A percentile compares a stretch with the other conserved stretches of the same genome.
Evolutionary conservation across 176 grass and related monocot genomes (phyloP).

Genomic region (Carex myosuroides): DNA sequence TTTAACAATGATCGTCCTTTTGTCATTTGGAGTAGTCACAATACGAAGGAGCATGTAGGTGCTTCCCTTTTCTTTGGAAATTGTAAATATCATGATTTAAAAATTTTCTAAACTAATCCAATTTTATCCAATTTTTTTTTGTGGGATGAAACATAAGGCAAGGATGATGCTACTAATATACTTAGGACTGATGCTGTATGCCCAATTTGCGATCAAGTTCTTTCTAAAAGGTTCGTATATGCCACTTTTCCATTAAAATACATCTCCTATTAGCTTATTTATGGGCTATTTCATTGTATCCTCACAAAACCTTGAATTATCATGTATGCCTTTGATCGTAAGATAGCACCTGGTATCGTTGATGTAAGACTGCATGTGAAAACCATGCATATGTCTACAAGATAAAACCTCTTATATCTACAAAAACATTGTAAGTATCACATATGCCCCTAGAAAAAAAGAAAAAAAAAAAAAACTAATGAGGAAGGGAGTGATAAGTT

Average conservation of each 20-base stretch:
- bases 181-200: constrained; percentile 66
- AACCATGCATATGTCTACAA: background rate
- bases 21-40: background rate
- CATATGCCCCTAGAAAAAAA: background rate
- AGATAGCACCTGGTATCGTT: background rate
- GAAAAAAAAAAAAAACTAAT: background rate
- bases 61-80: background rate
- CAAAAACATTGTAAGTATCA: background rate
- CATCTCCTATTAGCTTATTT: constrained; percentile 1
- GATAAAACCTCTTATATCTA: background rate
- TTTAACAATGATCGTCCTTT: background rate
- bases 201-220: constrained; percentile 90
- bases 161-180: constrained; percentile 85
- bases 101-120: background rate
- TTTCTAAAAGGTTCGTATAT: constrained; percentile 60
- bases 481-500: background rate
- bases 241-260: background rate
- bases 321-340: background rate
- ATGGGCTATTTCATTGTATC: background rate
- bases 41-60: background rate
- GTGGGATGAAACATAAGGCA: constrained; percentile 29
- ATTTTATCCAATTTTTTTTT: background rate
- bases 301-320: background rate
- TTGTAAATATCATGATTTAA: background rate
- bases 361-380: background rate